phyloP scores from a whole-genome alignment of 2,329 filamentous ascomycete species.

The Incumbomyces lentus region DNA sequence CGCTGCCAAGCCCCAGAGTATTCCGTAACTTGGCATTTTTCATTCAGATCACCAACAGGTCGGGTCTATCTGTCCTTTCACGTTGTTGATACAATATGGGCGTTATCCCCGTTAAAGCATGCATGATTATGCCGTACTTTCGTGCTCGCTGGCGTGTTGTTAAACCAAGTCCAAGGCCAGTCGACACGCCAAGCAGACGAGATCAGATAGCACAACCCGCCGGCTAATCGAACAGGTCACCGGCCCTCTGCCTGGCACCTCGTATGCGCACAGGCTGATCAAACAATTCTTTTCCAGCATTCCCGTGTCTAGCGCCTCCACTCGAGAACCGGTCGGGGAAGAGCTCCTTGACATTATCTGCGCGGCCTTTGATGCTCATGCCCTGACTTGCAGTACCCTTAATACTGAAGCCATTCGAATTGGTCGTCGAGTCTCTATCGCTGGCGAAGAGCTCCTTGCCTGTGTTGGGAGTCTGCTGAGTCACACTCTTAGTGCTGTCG shows the following conservation, averaged over 20 bases:
- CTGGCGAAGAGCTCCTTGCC: slow-evolving; percentile 37
- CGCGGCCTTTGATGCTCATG: slow-evolving; percentile 62
- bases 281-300: slow-evolving; percentile 61
- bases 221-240: slow-evolving; percentile 57
- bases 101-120: too few species aligned
- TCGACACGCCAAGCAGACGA: too few species aligned
- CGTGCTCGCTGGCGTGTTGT: too few species aligned
- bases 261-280: slow-evolving; percentile 44
- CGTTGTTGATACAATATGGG: too few species aligned
- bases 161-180: too few species aligned
- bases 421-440: slow-evolving; percentile 25
- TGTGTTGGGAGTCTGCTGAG: slow-evolving; percentile 20
- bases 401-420: slow-evolving; percentile 22
- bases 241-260: slow-evolving; percentile 51
- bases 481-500: slow-evolving; percentile 19
- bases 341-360: slow-evolving; percentile 52
- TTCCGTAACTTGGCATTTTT: too few species aligned
- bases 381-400: slow-evolving; percentile 32
- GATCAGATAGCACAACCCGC: background rate
- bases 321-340: slow-evolving; percentile 50
- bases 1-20: too few species aligned
- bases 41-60: too few species aligned
- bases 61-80: too few species aligned
- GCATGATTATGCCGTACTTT: too few species aligned
- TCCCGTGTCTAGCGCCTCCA: slow-evolving; percentile 27